These are phyloP conservation scores for Phoenix dactylifera DNA, from an alignment of 176 grass and related monocot genomes.

Conservation along the genomic window DNA sequence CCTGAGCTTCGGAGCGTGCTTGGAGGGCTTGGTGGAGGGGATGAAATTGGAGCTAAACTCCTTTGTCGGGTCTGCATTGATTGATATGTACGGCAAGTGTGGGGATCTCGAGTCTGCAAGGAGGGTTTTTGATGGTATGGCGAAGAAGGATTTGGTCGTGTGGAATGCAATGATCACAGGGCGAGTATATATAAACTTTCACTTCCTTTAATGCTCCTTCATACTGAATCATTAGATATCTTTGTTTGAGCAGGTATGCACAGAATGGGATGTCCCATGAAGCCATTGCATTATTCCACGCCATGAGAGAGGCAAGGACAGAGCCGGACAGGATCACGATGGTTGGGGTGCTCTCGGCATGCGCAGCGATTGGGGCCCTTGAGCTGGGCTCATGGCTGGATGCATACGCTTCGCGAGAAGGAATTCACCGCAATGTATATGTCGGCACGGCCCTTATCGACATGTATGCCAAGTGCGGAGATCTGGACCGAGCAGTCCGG, in stretches of 20 bases:
- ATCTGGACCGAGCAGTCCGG: slow-evolving; percentile 37
- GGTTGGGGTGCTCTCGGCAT: slow-evolving; percentile 70
- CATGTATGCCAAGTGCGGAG: slow-evolving; percentile 81
- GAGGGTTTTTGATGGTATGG: slow-evolving; percentile 43
- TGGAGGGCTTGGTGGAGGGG: slow-evolving; percentile 36
- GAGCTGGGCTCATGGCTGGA: slow-evolving; percentile 58
- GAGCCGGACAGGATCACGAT: slow-evolving; percentile 66
- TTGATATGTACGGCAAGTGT: slow-evolving; percentile 79
- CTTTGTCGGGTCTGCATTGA: slow-evolving; percentile 36
- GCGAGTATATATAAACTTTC: slow-evolving; percentile 23
- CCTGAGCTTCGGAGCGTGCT: slow-evolving; percentile 32
- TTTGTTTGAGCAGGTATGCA: slow-evolving; percentile 46
- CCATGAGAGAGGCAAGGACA: slow-evolving; percentile 41
- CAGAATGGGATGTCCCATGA: slow-evolving; percentile 83
- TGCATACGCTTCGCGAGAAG: slow-evolving; percentile 33
- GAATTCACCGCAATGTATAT: slow-evolving; percentile 56
- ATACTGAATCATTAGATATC: no score
- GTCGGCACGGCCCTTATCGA: slow-evolving; percentile 79
- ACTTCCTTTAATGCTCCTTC: no score
- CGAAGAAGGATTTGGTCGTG: slow-evolving; percentile 37
- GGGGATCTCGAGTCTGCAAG: slow-evolving; percentile 39
- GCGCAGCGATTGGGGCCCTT: slow-evolving; percentile 59
- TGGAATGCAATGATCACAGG: slow-evolving; percentile 95
- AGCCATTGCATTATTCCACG: slow-evolving; percentile 67
- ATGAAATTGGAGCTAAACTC: slow-evolving; percentile 24